Base-by-base conservation (phyloP, 1,284 basidiomycete species). In the Trichosporon sp. region DNA sequence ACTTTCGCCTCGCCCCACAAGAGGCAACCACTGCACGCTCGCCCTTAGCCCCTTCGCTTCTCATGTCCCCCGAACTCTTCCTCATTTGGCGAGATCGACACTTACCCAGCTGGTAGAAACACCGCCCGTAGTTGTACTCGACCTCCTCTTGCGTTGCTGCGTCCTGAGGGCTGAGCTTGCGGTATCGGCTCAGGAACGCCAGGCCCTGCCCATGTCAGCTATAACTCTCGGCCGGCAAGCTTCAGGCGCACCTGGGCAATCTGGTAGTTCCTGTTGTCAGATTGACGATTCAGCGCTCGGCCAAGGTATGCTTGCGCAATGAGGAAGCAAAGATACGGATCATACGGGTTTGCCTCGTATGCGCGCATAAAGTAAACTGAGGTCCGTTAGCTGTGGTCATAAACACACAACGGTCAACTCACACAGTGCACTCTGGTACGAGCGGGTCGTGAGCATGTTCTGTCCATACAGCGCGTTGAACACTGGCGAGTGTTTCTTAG, bases 381-480 rank as follows among this genome's bases (percentile, higher is more conserved):
- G 37, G 11, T 19, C 25, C 4, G 58, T 64, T 14, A 64, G 62
- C 33, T 25, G 14, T 14, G 21, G 23, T 19, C 8, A 49, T n/a
- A 4, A 23, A 19, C 29, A 7, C 0, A 3, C 6, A 9, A 7
- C 13, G 23, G 7, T 1, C 2, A 2, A 83, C 91, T 74, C 69
- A 95, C 94, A 93, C 54, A 96, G 86, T 0, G 92, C 91, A 63
- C 89, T 89, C 73, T 96, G 92, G 75, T 90, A 95, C 70, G 91
- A 94, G 79, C 88, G 90, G 3, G 90, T 88, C 2, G 87, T 86
- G 8, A 92, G 85, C 75, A 92, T 89, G 66, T 95, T 86, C 74
- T 91, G 90, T 0, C 91, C 93, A 75, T 97, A 96, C n/a, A 92
- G 82, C 1, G 89, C 83, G 33, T 91, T 85, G 61, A 87, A 83